These are phyloP conservation scores for Pleurotus platypus DNA, from an alignment of 768 basidiomycete genomes.

Conservation along the genomic window DNA sequence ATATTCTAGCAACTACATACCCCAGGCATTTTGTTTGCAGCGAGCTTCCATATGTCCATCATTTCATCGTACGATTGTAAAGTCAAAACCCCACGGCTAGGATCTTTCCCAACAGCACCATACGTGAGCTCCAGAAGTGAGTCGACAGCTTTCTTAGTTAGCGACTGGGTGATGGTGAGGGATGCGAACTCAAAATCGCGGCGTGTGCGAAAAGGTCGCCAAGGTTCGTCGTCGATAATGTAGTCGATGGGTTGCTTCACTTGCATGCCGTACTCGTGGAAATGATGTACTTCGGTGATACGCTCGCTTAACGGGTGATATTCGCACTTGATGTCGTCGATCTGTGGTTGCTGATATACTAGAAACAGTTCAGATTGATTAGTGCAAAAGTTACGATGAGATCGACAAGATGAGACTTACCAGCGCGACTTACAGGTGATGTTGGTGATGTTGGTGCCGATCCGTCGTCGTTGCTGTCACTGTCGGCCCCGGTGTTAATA, in stretches of 20 bases:
- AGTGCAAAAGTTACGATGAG: too few species aligned
- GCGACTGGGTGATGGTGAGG: conserved; percentile 16
- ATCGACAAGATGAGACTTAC: too few species aligned
- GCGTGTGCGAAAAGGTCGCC: conserved; percentile 19
- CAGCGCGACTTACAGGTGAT: neutral
- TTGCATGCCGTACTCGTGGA: conserved; percentile 12
- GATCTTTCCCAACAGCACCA: neutral
- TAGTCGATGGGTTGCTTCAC: neutral
- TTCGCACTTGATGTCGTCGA: conserved; percentile 22
- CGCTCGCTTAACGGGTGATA: conserved; percentile 19
- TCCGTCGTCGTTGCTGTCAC: too few species aligned
- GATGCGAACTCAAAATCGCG: conserved; percentile 26
- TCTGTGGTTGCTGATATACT: too few species aligned
- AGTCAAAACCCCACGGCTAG: conserved; percentile 10
- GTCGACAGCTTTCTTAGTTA: conserved; percentile 16
- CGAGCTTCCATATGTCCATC: conserved; percentile 15
- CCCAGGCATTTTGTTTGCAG: conserved; percentile 6
- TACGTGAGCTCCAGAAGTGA: conserved; percentile 16
- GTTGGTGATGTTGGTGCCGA: too few species aligned
- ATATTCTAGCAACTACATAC: conserved; percentile 1
- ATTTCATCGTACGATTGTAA: conserved; percentile 15
- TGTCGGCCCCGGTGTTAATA: too few species aligned
- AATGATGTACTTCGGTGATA: conserved; percentile 10
- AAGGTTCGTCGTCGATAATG: conserved; percentile 16
- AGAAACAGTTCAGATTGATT: too few species aligned